These are phyloP conservation scores for Rhizopogon vulgaris DNA, from an alignment of 768 basidiomycete genomes.

Conservation along the genomic window DNA sequence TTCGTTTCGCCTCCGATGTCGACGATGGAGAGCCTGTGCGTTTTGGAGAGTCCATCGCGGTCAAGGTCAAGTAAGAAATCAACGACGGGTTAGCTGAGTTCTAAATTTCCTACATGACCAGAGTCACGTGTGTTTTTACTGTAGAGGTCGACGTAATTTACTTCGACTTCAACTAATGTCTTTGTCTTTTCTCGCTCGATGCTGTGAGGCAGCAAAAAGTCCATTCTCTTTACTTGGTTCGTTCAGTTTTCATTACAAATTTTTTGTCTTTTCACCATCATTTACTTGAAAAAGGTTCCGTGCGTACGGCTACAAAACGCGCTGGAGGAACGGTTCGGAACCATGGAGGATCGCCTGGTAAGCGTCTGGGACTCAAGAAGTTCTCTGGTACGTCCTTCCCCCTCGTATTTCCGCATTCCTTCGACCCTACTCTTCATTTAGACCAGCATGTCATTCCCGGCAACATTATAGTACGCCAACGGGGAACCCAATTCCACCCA, in stretches of 20 bases:
- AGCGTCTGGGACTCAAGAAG: conserved; percentile 92
- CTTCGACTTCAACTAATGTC: conserved; percentile 2
- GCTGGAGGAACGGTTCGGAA: conserved; percentile 94
- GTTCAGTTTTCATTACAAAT: not conserved
- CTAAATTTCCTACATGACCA: no score
- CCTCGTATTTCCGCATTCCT: no score
- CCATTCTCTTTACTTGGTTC: conserved; percentile 47
- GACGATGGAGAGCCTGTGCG: conserved; percentile 54
- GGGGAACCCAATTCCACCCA: conserved; percentile 88
- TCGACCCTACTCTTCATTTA: conserved; percentile 22
- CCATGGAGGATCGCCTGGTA: conserved; percentile 87
- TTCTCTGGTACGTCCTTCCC: conserved; percentile 67
- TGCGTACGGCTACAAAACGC: conserved; percentile 93
- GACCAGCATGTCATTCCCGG: conserved; percentile 92
- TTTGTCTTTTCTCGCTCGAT: conserved; percentile 36
- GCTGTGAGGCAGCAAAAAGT: conserved; percentile 27
- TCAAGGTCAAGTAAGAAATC: conserved; percentile 7
- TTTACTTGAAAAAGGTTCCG: conserved; percentile 38
- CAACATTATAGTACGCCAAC: conserved; percentile 93
- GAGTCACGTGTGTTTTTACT: not conserved
- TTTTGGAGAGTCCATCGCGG: conserved; percentile 57
- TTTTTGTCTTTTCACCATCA: conserved; percentile 1
- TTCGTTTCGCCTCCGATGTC: conserved; percentile 50
- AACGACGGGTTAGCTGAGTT: not conserved
- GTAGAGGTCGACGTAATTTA: no score